A percentile compares a stretch with the other conserved stretches of the same genome.
These are phyloP conservation scores for Trypanosoma conorhini DNA, from an alignment of 208 protist species.

Conservation along the genomic window DNA sequence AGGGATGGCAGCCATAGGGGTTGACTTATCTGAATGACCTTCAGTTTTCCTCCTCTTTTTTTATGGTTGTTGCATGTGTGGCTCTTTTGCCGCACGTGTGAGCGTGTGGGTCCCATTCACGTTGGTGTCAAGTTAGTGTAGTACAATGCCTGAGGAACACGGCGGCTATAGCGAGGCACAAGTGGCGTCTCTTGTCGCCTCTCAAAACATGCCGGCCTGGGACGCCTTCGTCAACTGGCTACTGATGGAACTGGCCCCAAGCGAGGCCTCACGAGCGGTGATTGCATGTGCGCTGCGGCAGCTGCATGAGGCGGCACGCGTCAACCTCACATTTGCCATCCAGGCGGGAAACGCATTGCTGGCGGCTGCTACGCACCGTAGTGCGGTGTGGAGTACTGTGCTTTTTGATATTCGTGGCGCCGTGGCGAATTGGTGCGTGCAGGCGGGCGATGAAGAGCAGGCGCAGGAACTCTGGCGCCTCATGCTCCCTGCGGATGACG, in stretches of 20 bases:
- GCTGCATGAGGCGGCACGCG: not conserved
- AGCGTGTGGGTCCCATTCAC: not conserved
- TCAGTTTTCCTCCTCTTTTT: not conserved
- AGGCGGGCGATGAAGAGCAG: constrained; percentile 24
- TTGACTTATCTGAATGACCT: not conserved
- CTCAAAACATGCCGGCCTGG: constrained; percentile 14
- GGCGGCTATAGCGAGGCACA: not conserved
- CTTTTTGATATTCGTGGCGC: constrained; percentile 25
- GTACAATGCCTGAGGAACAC: constrained; percentile 1
- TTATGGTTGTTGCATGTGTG: constrained; percentile 27
- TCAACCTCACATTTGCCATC: constrained; percentile 4
- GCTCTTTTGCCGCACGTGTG: not conserved
- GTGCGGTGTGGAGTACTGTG: constrained; percentile 9
- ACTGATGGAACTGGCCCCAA: constrained; percentile 1
- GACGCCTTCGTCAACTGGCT: constrained; percentile 5
- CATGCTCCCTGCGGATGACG: constrained; percentile 25
- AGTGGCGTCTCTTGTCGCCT: constrained; percentile 9
- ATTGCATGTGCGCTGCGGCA: not conserved
- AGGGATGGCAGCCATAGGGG: not conserved
- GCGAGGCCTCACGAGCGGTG: not conserved
- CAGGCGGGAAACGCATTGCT: constrained; percentile 10
- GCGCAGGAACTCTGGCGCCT: constrained; percentile 26
- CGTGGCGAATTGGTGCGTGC: constrained; percentile 31
- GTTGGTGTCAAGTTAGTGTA: not conserved
- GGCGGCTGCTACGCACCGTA: not conserved